Conservation (phyloP, 2,329 filamentous ascomycete species). For the Phymatotrichopsis omnivora region DNA sequence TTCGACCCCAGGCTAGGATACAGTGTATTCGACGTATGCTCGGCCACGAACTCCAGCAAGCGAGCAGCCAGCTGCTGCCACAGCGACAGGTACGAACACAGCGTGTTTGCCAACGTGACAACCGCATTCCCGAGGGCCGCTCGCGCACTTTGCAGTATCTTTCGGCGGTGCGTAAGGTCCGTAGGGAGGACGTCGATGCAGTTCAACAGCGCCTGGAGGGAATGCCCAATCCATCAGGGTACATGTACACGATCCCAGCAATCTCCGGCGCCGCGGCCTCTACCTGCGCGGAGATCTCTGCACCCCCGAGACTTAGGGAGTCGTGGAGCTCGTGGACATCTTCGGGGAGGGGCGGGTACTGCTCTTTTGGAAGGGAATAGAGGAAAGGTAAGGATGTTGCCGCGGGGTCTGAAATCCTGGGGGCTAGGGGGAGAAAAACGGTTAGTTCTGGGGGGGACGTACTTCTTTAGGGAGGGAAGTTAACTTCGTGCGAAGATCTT, state of each 20-base stretch:
- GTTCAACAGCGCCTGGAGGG: conserved; percentile 7
- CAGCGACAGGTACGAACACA: too few relatives aligned
- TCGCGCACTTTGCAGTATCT: conserved; percentile 9
- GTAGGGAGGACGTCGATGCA: conserved; percentile 24
- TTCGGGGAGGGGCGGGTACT: conserved; percentile 14
- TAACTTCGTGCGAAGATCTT: conserved; percentile 9
- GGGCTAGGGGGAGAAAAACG: neutral
- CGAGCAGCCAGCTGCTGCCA: too few relatives aligned
- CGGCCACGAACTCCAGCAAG: too few relatives aligned
- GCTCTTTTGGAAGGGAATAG: neutral
- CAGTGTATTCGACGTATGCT: too few relatives aligned
- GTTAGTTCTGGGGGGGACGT: neutral
- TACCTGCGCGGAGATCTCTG: conserved; percentile 21
- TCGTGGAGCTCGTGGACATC: conserved; percentile 22
- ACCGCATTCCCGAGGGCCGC: conserved; percentile 12
- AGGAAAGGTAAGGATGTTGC: neutral
- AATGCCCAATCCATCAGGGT: too few relatives aligned
- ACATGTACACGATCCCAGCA: conserved; percentile 19
- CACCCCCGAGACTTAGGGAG: too few relatives aligned
- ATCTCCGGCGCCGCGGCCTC: conserved; percentile 14
- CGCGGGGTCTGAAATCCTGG: too few relatives aligned
- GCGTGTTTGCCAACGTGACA: too few relatives aligned
- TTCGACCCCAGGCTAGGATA: too few relatives aligned
- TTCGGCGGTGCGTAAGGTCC: conserved; percentile 22
- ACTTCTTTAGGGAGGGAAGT: conserved; percentile 23